Conservation (phyloP, 257 asterid genomes). For the Galeopsis tetrahit region DNA sequence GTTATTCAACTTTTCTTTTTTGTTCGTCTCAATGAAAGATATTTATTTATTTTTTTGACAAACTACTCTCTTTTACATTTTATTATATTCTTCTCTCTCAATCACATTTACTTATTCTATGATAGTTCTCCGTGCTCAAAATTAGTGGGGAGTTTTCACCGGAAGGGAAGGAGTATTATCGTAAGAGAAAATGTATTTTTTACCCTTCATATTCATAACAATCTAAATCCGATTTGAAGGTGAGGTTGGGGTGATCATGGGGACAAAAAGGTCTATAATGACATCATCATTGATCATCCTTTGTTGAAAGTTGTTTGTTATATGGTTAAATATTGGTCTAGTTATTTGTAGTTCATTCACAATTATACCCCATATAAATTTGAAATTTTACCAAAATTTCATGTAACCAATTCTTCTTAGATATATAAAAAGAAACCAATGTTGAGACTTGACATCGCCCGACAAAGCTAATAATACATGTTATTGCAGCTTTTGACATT, state of each 20-base stretch:
- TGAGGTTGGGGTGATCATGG: not conserved
- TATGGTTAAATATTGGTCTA: conserved; percentile 26
- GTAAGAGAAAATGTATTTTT: too few species aligned
- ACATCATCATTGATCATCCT: not conserved
- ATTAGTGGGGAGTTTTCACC: too few species aligned
- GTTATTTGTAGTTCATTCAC: conserved; percentile 30
- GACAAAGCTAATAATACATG: conserved; percentile 28
- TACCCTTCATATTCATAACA: too few species aligned
- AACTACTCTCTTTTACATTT: too few species aligned
- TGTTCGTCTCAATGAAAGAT: too few species aligned
- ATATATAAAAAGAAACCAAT: conserved; percentile 20
- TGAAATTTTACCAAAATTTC: conserved; percentile 21
- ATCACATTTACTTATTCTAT: too few species aligned
- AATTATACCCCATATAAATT: not conserved
- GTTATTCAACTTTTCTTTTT: too few species aligned
- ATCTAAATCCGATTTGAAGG: not conserved
- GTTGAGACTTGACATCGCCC: conserved; percentile 23
- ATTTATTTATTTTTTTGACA: too few species aligned
- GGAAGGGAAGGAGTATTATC: too few species aligned
- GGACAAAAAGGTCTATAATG: not conserved
- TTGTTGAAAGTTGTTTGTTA: conserved; percentile 27
- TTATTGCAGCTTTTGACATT: conserved; percentile 11
- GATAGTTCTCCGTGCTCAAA: too few species aligned
- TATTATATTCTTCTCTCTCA: too few species aligned
- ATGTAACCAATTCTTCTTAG: conserved; percentile 5